These are phyloP conservation scores for Penicillium simplicissimum DNA, from an alignment of 495 filamentous ascomycete genomes.

Conservation along the genomic window DNA sequence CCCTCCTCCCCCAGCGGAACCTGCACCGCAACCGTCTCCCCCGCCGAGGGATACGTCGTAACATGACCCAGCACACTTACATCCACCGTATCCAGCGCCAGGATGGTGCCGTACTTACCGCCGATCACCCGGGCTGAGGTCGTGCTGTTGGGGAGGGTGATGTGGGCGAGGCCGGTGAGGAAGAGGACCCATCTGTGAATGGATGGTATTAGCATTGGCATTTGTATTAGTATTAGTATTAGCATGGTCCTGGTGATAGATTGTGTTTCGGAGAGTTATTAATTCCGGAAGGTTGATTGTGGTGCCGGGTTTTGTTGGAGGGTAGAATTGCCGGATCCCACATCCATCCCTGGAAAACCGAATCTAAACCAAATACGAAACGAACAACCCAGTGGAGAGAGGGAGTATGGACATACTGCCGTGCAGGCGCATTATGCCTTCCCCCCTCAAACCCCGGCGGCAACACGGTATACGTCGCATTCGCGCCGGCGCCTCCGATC, in stretches of 20 bases:
- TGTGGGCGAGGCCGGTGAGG: slow-evolving; percentile 50
- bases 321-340: too few species aligned
- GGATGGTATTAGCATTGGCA: too few species aligned
- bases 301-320: too few species aligned
- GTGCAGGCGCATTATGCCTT: slow-evolving; percentile 50
- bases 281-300: too few species aligned
- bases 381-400: neutral
- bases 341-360: too few species aligned
- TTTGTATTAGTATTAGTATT: too few species aligned
- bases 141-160: slow-evolving; percentile 49
- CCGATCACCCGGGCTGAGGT: slow-evolving; percentile 42
- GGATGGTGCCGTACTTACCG: slow-evolving; percentile 48
- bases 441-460: slow-evolving; percentile 52
- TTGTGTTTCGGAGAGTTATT: too few species aligned
- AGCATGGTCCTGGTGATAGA: too few species aligned
- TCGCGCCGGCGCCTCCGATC: slow-evolving; percentile 22
- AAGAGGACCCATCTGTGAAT: slow-evolving; percentile 54
- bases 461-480: slow-evolving; percentile 42
- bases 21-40: slow-evolving; percentile 41
- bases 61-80: slow-evolving; percentile 51
- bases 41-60: slow-evolving; percentile 47
- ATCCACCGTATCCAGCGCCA: slow-evolving; percentile 49
- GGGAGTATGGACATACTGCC: slow-evolving; percentile 46
- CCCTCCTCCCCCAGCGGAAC: slow-evolving; percentile 40
- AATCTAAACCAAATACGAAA: neutral